These are phyloP conservation scores for Butyriboletus appendiculatus DNA, from an alignment of 1,284 basidiomycete genomes.

Conservation along the genomic window DNA sequence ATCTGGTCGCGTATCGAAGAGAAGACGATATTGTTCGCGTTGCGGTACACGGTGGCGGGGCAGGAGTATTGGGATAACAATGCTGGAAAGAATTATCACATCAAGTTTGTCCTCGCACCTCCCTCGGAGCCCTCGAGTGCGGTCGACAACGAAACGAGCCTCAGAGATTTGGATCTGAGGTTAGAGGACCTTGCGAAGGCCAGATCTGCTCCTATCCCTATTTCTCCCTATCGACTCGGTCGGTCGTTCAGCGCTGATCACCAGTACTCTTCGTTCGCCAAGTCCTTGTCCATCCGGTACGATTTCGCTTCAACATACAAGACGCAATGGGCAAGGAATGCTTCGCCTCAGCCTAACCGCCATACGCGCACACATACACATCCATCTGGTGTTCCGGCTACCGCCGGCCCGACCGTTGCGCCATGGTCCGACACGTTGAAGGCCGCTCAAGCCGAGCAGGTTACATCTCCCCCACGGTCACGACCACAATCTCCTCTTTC, in stretches of 20 bases:
- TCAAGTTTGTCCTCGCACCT: constrained; percentile 49
- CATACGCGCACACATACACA: constrained; percentile 39
- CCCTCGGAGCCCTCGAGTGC: constrained; percentile 19
- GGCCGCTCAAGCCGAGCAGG: not conserved
- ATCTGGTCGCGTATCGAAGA: constrained; percentile 74
- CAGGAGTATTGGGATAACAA: constrained; percentile 94
- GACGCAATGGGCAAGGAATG: constrained; percentile 41
- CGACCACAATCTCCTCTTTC: constrained; percentile 1
- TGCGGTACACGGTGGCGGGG: constrained; percentile 76
- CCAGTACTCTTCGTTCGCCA: constrained; percentile 26
- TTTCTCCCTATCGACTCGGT: constrained; percentile 19
- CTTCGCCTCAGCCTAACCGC: constrained; percentile 27
- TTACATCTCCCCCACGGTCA: not conserved
- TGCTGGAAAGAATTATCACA: constrained; percentile 74
- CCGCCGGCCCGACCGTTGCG: constrained; percentile 25
- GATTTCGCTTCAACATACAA: constrained; percentile 55
- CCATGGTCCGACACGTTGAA: constrained; percentile 38
- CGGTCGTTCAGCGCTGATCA: constrained; percentile 28
- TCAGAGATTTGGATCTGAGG: constrained; percentile 52
- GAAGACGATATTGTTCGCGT: constrained; percentile 82
- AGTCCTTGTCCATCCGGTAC: constrained; percentile 51
- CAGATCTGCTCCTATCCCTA: constrained; percentile 34
- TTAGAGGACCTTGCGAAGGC: constrained; percentile 57
- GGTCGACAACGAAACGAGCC: constrained; percentile 22
- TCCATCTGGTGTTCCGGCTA: constrained; percentile 35